Conservation (phyloP, 2,329 filamentous ascomycete genomes). For the Calonectria montana region DNA sequence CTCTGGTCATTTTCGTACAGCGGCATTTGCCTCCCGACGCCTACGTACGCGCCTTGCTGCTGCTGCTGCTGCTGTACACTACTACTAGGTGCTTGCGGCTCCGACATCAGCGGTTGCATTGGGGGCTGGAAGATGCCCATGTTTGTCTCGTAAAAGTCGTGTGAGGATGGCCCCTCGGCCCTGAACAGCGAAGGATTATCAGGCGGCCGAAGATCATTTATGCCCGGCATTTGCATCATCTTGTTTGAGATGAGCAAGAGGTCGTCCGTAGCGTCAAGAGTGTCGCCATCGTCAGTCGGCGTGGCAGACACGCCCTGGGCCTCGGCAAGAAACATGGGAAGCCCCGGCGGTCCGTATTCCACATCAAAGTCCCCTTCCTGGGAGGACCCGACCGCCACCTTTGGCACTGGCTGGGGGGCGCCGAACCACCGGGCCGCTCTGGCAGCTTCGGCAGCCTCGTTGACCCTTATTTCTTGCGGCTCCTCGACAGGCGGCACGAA, state of each 20-base stretch:
- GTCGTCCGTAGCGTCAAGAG: conserved; percentile 38
- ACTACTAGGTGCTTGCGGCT: conserved; percentile 20
- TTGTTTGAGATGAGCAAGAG: conserved; percentile 35
- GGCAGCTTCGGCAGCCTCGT: conserved; percentile 36
- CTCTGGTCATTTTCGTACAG: conserved; percentile 31
- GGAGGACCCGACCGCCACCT: conserved; percentile 1
- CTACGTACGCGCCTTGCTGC: conserved; percentile 36
- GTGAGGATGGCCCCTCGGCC: conserved; percentile 24
- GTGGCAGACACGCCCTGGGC: conserved; percentile 35
- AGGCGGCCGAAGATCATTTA: conserved; percentile 33
- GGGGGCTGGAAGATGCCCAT: conserved; percentile 35
- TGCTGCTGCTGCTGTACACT: conserved; percentile 29
- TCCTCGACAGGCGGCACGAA: conserved; percentile 36
- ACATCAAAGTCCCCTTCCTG: conserved; percentile 28
- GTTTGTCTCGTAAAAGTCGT: conserved; percentile 28
- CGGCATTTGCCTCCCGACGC: conserved; percentile 23
- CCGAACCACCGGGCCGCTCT: conserved; percentile 37
- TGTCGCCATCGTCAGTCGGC: conserved; percentile 27
- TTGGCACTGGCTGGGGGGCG: conserved; percentile 7
- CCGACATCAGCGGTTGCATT: background rate
- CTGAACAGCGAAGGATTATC: conserved; percentile 20
- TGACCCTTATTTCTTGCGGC: conserved; percentile 25
- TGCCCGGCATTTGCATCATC: conserved; percentile 24
- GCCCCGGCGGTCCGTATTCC: conserved; percentile 39
- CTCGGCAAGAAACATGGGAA: conserved; percentile 43